These are phyloP conservation scores for Rhodotorula glutinis DNA, from an alignment of 1,284 basidiomycete genomes.

Conservation along the genomic window DNA sequence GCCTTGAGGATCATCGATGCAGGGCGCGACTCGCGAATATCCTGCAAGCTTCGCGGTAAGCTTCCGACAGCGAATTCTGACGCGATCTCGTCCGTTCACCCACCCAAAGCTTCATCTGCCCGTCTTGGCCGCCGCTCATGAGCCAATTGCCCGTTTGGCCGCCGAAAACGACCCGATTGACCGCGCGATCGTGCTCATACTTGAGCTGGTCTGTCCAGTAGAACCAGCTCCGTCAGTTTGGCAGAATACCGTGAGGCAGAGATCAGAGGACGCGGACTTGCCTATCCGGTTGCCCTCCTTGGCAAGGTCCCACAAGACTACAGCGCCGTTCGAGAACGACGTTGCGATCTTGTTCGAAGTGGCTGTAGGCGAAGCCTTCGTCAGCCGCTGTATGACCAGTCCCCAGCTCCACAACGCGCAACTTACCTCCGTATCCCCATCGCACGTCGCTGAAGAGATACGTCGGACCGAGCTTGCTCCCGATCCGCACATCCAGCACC, in stretches of 20 bases:
- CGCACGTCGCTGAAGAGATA: conserved; percentile 34
- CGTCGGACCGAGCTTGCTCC: conserved; percentile 27
- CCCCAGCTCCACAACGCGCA: too few species aligned
- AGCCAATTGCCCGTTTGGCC: conserved; percentile 36
- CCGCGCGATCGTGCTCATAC: conserved; percentile 38
- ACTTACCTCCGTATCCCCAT: conserved; percentile 37
- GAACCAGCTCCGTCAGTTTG: too few species aligned
- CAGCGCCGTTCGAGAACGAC: conserved; percentile 36
- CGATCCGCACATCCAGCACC: conserved; percentile 22
- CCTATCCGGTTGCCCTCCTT: conserved; percentile 25
- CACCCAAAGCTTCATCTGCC: conserved; percentile 40
- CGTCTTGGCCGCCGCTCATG: conserved; percentile 39
- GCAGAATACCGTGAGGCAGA: too few species aligned
- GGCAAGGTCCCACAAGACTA: conserved; percentile 37
- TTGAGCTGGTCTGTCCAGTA: conserved; percentile 31
- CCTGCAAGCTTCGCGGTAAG: conserved; percentile 3
- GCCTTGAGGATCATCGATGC: conserved; percentile 35
- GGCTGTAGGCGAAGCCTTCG: neutral
- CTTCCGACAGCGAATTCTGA: too few species aligned
- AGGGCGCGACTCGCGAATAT: conserved; percentile 29
- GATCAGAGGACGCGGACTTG: neutral
- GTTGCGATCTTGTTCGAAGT: conserved; percentile 37
- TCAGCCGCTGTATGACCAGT: too few species aligned
- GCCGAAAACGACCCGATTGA: conserved; percentile 38
- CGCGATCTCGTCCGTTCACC: neutral